Evolutionary conservation across 2,329 filamentous ascomycete genomes (phyloP).

Genomic region (Capronia epimyces): DNA sequence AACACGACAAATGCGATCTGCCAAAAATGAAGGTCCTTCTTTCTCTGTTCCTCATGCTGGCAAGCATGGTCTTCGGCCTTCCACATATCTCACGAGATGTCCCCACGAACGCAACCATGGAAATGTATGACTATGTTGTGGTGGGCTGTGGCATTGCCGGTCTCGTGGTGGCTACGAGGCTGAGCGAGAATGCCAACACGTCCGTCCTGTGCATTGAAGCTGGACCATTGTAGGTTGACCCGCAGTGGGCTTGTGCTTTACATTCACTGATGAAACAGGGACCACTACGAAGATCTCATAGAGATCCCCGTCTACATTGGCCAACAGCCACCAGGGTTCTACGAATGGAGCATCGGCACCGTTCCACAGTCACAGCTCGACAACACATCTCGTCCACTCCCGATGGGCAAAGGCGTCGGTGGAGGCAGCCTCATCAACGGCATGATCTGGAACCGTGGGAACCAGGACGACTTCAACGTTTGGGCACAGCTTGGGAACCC

Average conservation of each 20-base stretch:
- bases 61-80: not conserved
- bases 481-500: conserved; percentile 45
- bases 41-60: not conserved
- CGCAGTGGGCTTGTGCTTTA: not conserved
- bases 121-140: conserved; percentile 33
- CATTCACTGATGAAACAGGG: conserved; percentile 18
- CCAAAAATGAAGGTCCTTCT: no score
- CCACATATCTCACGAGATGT: not conserved
- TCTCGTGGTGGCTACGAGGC: conserved; percentile 30
- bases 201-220: conserved; percentile 32
- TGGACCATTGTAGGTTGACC: conserved; percentile 12
- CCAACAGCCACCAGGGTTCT: conserved; percentile 26
- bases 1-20: no score
- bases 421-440: conserved; percentile 39
- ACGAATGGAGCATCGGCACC: conserved; percentile 31
- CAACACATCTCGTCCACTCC: conserved; percentile 23
- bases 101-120: not conserved
- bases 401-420: conserved; percentile 35
- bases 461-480: conserved; percentile 39
- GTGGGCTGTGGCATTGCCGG: conserved; percentile 33
- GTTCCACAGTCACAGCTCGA: conserved; percentile 30
- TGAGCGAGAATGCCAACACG: conserved; percentile 29
- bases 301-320: conserved; percentile 31
- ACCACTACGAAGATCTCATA: conserved; percentile 30
- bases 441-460: conserved; percentile 39